Conservation (phyloP, 257 asterid species). For the Petunia axillaris region DNA sequence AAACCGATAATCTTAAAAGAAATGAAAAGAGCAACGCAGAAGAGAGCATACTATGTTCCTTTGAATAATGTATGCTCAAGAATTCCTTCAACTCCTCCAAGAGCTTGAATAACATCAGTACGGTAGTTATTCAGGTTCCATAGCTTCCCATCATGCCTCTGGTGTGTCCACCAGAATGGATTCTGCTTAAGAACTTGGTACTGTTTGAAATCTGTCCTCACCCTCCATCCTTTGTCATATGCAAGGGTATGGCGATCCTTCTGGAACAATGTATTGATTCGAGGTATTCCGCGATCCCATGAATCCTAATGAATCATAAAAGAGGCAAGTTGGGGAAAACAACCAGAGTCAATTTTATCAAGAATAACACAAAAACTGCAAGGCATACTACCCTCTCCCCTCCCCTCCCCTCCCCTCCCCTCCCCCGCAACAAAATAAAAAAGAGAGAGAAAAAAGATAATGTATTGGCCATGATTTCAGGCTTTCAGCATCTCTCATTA, state of each 20-base stretch:
- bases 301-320: slow-evolving; percentile 63
- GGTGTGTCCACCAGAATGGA: slow-evolving; percentile 99
- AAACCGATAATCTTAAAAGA: neutral
- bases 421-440: accelerated
- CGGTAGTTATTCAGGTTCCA: slow-evolving; percentile 99
- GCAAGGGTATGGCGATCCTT: slow-evolving; percentile 99
- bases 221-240: slow-evolving; percentile 99
- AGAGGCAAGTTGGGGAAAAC: neutral
- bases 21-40: neutral
- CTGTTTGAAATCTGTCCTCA: slow-evolving; percentile 96
- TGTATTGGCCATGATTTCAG: neutral
- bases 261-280: slow-evolving; percentile 97
- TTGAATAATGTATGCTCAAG: slow-evolving; percentile 95
- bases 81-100: slow-evolving; percentile 95
- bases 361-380: neutral
- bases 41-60: slow-evolving; percentile 92
- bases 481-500: too few relatives aligned
- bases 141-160: slow-evolving; percentile 96
- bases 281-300: slow-evolving; percentile 99
- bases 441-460: neutral
- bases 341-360: neutral
- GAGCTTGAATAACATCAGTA: slow-evolving; percentile 98
- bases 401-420: slow-evolving; percentile 58
- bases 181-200: slow-evolving; percentile 98
- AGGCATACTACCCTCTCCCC: neutral